Evolutionary conservation across 257 asterid species (phyloP).

Genomic region (Verbena officinalis): DNA sequence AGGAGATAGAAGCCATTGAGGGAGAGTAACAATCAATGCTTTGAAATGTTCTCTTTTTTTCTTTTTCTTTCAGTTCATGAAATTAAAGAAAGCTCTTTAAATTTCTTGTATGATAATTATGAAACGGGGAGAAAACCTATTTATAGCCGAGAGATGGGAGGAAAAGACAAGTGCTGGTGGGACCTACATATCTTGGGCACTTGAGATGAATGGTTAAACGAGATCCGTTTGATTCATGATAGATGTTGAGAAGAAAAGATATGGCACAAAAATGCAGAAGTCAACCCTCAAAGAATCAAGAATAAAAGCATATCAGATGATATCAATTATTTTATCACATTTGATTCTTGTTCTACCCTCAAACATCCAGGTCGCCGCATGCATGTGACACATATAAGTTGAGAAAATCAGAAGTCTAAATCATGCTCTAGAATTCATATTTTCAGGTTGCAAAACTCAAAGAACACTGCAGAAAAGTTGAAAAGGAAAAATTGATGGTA

Average conservation of each 20-base stretch:
- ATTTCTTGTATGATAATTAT: conserved; percentile 14
- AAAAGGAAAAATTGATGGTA: no score
- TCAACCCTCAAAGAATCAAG: conserved; percentile 60
- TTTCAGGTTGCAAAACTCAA: not conserved
- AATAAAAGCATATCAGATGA: conserved; percentile 32
- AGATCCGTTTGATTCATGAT: conserved; percentile 46
- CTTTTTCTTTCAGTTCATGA: no score
- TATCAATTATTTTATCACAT: conserved; percentile 30
- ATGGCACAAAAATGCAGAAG: conserved; percentile 41
- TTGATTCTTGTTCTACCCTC: conserved; percentile 31
- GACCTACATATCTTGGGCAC: conserved; percentile 40
- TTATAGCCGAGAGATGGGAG: conserved; percentile 41
- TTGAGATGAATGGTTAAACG: conserved; percentile 42
- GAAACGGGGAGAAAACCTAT: conserved; percentile 30
- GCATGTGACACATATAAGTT: conserved; percentile 16
- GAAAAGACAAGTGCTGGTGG: conserved; percentile 33
- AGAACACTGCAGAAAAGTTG: no score
- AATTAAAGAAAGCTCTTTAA: not conserved
- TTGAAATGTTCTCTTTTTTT: conserved; percentile 34
- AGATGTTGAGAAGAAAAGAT: conserved; percentile 27
- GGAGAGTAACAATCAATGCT: conserved; percentile 64
- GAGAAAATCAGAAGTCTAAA: not conserved
- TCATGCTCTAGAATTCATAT: not conserved
- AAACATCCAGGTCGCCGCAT: conserved; percentile 17
- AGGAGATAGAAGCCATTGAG: conserved; percentile 69